Conservation (phyloP, 169 alveolate species). For the Cryptosporidium parvum region DNA sequence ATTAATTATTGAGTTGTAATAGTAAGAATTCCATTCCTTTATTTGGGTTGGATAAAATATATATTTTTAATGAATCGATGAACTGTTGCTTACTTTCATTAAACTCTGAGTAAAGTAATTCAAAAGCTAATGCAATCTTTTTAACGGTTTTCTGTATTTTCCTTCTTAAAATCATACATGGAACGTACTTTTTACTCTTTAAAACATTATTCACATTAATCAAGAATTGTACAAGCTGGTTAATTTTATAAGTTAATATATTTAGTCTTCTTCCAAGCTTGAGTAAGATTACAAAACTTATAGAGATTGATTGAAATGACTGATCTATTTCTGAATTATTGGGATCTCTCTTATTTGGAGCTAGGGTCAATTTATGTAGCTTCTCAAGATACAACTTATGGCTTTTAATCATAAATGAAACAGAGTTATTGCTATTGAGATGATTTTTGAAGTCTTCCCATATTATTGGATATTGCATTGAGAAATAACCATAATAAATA, state of each 20-base stretch:
- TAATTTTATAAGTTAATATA: constrained; percentile 18
- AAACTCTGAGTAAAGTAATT: constrained; percentile 23
- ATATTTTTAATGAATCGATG: constrained; percentile 15
- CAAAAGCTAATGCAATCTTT: constrained; percentile 39
- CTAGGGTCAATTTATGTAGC: constrained; percentile 20
- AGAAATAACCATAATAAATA: constrained; percentile 17
- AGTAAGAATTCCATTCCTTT: constrained; percentile 14
- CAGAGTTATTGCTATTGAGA: constrained; percentile 10
- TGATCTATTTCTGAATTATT: constrained; percentile 11
- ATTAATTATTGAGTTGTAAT: constrained; percentile 15
- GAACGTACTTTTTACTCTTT: constrained; percentile 15
- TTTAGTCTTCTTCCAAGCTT: constrained; percentile 25
- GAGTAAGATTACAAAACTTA: constrained; percentile 36
- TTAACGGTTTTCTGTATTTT: constrained; percentile 25
- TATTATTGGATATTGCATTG: background rate
- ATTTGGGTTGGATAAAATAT: constrained; percentile 8
- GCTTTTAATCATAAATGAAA: constrained; percentile 13
- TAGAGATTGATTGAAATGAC: constrained; percentile 29
- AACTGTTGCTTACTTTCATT: constrained; percentile 29
- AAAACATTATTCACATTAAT: background rate
- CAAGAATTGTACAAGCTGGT: constrained; percentile 15
- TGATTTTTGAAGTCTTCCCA: constrained; percentile 20
- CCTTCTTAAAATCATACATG: constrained; percentile 57
- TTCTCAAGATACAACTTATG: constrained; percentile 19
- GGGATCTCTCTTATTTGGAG: constrained; percentile 17